Conservation (phyloP, 192 early-diverging fungal genomes). For the Coemansia javaensis region DNA sequence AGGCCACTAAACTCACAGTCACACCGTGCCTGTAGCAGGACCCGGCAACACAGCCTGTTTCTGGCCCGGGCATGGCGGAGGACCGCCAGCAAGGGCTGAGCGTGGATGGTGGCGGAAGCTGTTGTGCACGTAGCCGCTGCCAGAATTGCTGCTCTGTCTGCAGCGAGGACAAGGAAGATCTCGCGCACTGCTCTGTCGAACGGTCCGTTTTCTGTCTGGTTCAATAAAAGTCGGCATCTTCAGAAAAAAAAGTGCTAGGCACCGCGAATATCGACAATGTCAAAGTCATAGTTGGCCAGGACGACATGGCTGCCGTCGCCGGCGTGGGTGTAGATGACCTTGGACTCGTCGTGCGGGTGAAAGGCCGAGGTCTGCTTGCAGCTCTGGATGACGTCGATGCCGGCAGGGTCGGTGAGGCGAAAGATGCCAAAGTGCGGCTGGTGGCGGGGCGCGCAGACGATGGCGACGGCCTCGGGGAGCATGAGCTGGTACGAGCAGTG, state of each 20-base stretch:
- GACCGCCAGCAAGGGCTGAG: no score
- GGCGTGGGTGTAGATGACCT: conserved; percentile 38
- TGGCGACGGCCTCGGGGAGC: conserved; percentile 89
- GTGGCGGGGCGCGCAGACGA: conserved; percentile 76
- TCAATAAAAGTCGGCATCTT: no score
- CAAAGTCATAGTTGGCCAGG: conserved; percentile 43
- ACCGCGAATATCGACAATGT: conserved; percentile 43
- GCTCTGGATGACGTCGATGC: conserved; percentile 69
- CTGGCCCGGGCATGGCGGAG: no score
- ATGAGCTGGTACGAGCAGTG: conserved; percentile 88
- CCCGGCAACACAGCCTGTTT: no score
- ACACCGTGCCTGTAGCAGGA: no score
- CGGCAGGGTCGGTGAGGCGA: conserved; percentile 79
- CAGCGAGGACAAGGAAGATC: no score
- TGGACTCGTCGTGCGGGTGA: conserved; percentile 66
- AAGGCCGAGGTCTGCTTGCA: conserved; percentile 68
- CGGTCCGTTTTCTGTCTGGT: background rate
- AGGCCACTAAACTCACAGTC: no score
- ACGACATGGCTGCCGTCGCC: conserved; percentile 43
- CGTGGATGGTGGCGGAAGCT: no score
- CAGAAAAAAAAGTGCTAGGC: conserved; percentile 6
- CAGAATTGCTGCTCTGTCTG: no score
- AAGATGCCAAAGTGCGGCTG: conserved; percentile 76
- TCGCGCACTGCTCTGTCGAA: no score
- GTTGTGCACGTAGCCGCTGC: no score